Conservation (phyloP, 2,329 filamentous ascomycete genomes). For the Ophiognomonia clavigignenti-juglandacearum region DNA sequence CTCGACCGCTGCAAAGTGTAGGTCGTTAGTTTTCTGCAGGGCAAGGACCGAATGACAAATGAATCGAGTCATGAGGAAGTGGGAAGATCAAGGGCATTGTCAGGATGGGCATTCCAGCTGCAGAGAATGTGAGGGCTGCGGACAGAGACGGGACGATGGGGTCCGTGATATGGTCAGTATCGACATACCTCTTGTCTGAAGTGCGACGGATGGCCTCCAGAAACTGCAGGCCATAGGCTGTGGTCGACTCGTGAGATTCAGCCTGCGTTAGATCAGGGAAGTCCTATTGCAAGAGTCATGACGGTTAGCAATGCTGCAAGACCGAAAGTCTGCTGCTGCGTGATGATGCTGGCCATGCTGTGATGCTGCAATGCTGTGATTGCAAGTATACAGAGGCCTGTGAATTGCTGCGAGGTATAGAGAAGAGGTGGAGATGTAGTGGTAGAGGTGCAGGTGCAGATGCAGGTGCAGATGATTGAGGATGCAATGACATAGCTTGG, state of each 20-base stretch:
- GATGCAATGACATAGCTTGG: slow-evolving; percentile 1
- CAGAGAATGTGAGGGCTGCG: too few species aligned
- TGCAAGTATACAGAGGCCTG: neutral
- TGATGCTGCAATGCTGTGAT: neutral
- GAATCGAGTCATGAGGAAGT: slow-evolving; percentile 1
- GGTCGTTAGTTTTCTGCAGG: slow-evolving; percentile 17
- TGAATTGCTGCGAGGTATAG: neutral
- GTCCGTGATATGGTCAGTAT: too few species aligned
- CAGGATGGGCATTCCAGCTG: neutral
- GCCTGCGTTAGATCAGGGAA: slow-evolving; percentile 44
- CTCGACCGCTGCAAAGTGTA: slow-evolving; percentile 54
- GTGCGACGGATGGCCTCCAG: slow-evolving; percentile 71
- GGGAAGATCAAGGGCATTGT: slow-evolving; percentile 4
- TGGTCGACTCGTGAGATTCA: slow-evolving; percentile 65
- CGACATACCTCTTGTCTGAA: slow-evolving; percentile 74
- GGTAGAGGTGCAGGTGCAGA: neutral
- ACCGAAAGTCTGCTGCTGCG: neutral
- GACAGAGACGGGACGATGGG: too few species aligned
- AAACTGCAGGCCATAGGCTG: slow-evolving; percentile 66
- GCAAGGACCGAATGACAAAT: slow-evolving; percentile 9
- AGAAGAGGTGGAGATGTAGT: neutral
- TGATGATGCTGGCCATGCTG: slow-evolving; percentile 9
- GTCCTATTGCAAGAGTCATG: slow-evolving; percentile 23
- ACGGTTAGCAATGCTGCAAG: slow-evolving; percentile 11
- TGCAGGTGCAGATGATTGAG: too few species aligned